These are phyloP conservation scores for Penicillium sp. DNA, from an alignment of 2,329 filamentous ascomycete genomes.

Conservation along the genomic window DNA sequence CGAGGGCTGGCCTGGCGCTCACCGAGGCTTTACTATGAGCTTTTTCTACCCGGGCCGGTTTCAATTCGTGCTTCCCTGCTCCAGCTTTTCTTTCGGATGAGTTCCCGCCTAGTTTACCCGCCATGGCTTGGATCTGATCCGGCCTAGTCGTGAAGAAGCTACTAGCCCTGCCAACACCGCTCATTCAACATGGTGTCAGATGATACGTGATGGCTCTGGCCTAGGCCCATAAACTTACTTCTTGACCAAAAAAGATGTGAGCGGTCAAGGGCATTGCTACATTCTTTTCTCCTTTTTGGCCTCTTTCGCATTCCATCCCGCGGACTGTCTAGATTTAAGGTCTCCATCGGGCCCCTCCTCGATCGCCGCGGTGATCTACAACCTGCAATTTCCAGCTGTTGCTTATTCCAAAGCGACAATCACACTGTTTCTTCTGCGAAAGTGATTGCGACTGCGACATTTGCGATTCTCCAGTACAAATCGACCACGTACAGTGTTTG, in stretches of 20 bases:
- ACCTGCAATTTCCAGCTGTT: not conserved
- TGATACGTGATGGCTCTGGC: not conserved
- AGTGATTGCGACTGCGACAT: not conserved
- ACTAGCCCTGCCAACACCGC: not conserved
- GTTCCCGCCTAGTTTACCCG: conserved; percentile 7
- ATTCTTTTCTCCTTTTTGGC: not conserved
- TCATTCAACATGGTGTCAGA: not conserved
- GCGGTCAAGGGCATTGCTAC: not conserved
- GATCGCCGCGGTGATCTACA: not conserved
- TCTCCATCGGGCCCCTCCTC: not conserved
- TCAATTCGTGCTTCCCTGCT: conserved; percentile 9
- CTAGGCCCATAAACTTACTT: not conserved
- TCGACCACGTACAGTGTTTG: not conserved
- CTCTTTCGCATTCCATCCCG: not conserved
- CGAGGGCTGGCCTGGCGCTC: not conserved
- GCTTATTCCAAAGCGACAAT: not conserved
- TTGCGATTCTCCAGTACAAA: not conserved
- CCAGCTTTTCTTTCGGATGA: not conserved
- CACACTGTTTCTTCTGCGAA: not conserved
- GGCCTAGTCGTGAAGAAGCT: not conserved
- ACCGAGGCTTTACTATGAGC: not conserved
- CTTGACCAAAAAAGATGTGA: not conserved
- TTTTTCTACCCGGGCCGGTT: conserved; percentile 4
- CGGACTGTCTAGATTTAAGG: not conserved
- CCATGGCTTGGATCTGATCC: not conserved